Evolutionary conservation across 2,329 filamentous ascomycete species (phyloP).

Genomic region (Pezicula neosporulosa): DNA sequence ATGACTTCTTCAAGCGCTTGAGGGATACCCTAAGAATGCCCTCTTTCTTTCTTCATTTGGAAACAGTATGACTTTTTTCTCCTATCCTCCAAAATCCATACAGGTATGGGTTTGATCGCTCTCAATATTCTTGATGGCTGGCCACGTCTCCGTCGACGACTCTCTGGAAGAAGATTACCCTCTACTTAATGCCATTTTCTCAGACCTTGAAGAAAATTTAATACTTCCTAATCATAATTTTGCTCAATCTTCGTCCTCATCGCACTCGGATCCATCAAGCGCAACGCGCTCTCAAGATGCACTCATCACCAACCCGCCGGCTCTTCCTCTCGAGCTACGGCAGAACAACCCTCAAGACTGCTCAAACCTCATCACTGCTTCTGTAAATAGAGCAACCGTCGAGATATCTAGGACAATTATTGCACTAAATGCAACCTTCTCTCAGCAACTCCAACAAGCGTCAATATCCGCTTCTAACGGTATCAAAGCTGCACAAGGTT

Average conservation of each 20-base stretch:
- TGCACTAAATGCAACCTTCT: constrained; percentile 15
- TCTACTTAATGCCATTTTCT: background rate
- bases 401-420: constrained; percentile 17
- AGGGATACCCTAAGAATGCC: background rate
- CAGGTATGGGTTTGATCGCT: constrained; percentile 9
- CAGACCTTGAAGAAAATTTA: constrained; percentile 2
- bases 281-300: constrained; percentile 2
- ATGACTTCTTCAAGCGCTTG: background rate
- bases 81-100: background rate
- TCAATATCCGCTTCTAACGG: constrained; percentile 11
- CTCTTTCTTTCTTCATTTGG: background rate
- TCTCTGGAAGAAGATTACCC: constrained; percentile 9
- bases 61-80: constrained; percentile 3
- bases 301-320: constrained; percentile 9
- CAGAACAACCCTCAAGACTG: constrained; percentile 15
- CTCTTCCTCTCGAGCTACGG: constrained; percentile 7
- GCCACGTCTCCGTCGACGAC: constrained; percentile 8
- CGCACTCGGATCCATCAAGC: background rate
- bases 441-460: constrained; percentile 13
- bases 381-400: constrained; percentile 15
- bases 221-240: constrained; percentile 9
- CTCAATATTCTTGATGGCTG: constrained; percentile 13
- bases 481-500: constrained; percentile 10
- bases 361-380: constrained; percentile 12
- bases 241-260: background rate